These are phyloP conservation scores for Mucor ambiguus DNA, from an alignment of 371 early-diverging fungal species.

Conservation along the genomic window DNA sequence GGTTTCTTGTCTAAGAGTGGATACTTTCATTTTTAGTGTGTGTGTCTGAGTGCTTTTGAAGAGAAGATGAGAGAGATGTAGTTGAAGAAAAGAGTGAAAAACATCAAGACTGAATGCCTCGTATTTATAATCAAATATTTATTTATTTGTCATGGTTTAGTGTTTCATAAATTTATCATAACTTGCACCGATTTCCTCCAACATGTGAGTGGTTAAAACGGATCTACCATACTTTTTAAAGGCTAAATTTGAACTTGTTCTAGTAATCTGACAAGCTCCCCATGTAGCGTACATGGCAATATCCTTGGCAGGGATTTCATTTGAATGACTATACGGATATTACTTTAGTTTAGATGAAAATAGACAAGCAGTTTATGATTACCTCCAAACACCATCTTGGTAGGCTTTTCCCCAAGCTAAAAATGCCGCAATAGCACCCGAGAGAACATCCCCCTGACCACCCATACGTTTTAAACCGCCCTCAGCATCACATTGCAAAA, in stretches of 20 bases:
- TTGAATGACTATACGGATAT: slow-evolving; percentile 34
- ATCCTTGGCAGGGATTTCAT: slow-evolving; percentile 45
- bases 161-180: slow-evolving; percentile 34
- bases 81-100: background rate
- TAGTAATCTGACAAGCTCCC: slow-evolving; percentile 70
- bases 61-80: background rate
- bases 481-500: slow-evolving; percentile 60
- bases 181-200: slow-evolving; percentile 71
- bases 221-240: slow-evolving; percentile 73
- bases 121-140: slow-evolving; percentile 8
- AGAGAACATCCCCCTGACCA: slow-evolving; percentile 98
- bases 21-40: slow-evolving; percentile 19
- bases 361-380: slow-evolving; percentile 12
- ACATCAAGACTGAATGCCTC: background rate
- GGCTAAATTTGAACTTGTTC: slow-evolving; percentile 68
- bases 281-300: slow-evolving; percentile 70
- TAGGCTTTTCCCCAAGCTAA: slow-evolving; percentile 84
- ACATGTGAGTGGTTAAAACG: slow-evolving; percentile 75
- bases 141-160: slow-evolving; percentile 12
- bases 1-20: slow-evolving; percentile 6
- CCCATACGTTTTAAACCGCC: slow-evolving; percentile 94
- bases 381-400: slow-evolving; percentile 63
- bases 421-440: slow-evolving; percentile 88
- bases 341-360: background rate
- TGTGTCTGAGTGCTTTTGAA: slow-evolving; percentile 3